Base-by-base conservation (phyloP, 2,329 filamentous ascomycete species). In the Orbilia quercus region DNA sequence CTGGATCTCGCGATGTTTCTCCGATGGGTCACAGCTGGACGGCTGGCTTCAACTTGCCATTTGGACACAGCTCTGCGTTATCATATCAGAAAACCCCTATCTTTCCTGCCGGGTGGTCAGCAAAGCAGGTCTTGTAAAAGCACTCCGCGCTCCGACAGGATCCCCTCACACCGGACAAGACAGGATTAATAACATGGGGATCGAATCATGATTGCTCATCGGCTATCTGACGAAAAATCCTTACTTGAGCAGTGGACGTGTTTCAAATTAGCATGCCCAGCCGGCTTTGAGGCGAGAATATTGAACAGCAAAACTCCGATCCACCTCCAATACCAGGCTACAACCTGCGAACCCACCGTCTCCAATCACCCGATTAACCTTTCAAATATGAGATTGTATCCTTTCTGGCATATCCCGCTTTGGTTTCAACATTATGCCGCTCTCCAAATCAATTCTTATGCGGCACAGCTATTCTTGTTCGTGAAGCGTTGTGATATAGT, bases 101-200 rank as follows among this genome's bases (percentile, higher is more conserved):
- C n/a, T 25, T 28, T 44, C 16, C n/a, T n/a, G n/a, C n/a, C 38
- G 11, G 18, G 16, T 38, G 7, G 50, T 28, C n/a, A 50, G 23
- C 18, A n/a, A 53, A 5, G 4, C n/a, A n/a, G 9, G 9, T 5
- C 28, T 31, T 31, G 28, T 11, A 18, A 2, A n/a, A 38, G 53
- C 36, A 57, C 53, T 57, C 53, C 36, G 53, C 53, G 53, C 53
- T 57, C 53, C 53, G 53, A 44, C 48, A 45, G 42, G 42, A 45
- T 45, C 42, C 9, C 14, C 11, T 16, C n/a, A 31, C 44, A 22
- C 48, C 34, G 48, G 48, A 53, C 31, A 23, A 34, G 23, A 18
- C 47, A 34, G 47, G 50, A 54, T 54, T 22, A 20, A 50, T 50
- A 50, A 50, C 45, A 50, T 28, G 16, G 5, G 22, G 2, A 50